Evolutionary conservation across 1,284 basidiomycete genomes (phyloP), one percentile per base, ranked within the genome.

Genomic region (Tausonia pullulans): DNA sequence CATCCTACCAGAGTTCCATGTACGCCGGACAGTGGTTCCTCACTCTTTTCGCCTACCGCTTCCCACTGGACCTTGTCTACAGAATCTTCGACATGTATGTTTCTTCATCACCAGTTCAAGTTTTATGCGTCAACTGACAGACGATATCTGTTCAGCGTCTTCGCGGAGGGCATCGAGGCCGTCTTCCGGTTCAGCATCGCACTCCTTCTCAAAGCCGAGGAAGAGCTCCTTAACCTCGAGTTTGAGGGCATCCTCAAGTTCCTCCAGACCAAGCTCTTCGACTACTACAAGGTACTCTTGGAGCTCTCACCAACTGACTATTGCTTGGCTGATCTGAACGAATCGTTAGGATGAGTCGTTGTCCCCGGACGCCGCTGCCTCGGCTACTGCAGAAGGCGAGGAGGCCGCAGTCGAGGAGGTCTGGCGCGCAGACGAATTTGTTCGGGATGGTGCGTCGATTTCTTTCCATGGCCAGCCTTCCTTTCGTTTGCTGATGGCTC

Each of bases 21-120:
- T 98, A 89, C 73, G 82, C 82, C 13, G 92, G 88, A 14, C 93
- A 97, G 72, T 98, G 96, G 95, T 97, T 98, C 77, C 82, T 98
- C 75, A 98, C 95, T 0, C 80, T 98, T 73, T 98, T 98, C 78
- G 91, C 90, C 70, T 95, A 93, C 75, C 84, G 88, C 88, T 97
- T 97, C 74, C 95, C 95, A 0, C 79, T 97, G 60, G 87, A 93
- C 9, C 83, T 98, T 52, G 95, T 98, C 3, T 96, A 92, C 72
- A 85, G 95, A 71, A 93, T 98, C 75, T 89, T 94, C 72, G 76
- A 78, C 66, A 77, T 77, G 55, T 46, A 13, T 9, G 39, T 50
- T 40, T 39, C 9, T 9, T 45, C 5, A 41, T 41, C 55, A 10
- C 3, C 1, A 41, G 9, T 8, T 8, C 55, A 16, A 41, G 16